These are phyloP conservation scores for Candida taoyuanica DNA, from an alignment of 805 yeast species.

Conservation along the genomic window DNA sequence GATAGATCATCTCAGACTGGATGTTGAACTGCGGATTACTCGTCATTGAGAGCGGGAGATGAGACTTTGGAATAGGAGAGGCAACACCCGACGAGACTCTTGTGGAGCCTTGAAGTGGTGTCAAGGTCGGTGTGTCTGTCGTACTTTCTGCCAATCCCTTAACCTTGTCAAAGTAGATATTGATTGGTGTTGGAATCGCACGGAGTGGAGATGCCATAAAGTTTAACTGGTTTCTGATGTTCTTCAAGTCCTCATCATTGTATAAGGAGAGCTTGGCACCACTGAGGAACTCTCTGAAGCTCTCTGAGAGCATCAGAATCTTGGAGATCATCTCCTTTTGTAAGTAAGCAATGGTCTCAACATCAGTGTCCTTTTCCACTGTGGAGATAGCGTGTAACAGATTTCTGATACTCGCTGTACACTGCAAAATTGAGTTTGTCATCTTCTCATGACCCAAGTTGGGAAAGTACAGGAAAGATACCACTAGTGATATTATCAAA, in stretches of 20 bases:
- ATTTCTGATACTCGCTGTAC: slow-evolving; percentile 23
- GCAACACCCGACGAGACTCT: slow-evolving; percentile 23
- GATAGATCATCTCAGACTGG: slow-evolving; percentile 21
- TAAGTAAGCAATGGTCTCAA: slow-evolving; percentile 16
- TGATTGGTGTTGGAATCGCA: slow-evolving; percentile 32
- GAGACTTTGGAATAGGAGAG: slow-evolving; percentile 33
- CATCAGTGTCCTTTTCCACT: slow-evolving; percentile 7
- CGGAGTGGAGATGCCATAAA: slow-evolving; percentile 36
- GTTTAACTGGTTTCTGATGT: slow-evolving; percentile 40
- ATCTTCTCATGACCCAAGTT: slow-evolving; percentile 36
- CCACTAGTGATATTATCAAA: slow-evolving; percentile 31
- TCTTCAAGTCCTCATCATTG: slow-evolving; percentile 29
- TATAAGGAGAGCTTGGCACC: slow-evolving; percentile 35
- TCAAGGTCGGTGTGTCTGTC: slow-evolving; percentile 5
- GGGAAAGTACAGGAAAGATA: slow-evolving; percentile 35
- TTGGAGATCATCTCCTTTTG: slow-evolving; percentile 31
- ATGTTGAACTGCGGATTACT: slow-evolving; percentile 7
- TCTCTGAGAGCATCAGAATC: slow-evolving; percentile 34
- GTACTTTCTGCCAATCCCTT: background rate
- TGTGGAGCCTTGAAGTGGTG: slow-evolving; percentile 4
- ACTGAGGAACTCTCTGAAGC: slow-evolving; percentile 39
- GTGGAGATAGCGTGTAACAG: slow-evolving; percentile 20
- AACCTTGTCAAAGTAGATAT: slow-evolving; percentile 9
- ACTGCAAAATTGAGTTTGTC: slow-evolving; percentile 23
- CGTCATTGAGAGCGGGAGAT: slow-evolving; percentile 4